Base-by-base conservation (phyloP, 768 basidiomycete genomes). In the Suillus brevipes region DNA sequence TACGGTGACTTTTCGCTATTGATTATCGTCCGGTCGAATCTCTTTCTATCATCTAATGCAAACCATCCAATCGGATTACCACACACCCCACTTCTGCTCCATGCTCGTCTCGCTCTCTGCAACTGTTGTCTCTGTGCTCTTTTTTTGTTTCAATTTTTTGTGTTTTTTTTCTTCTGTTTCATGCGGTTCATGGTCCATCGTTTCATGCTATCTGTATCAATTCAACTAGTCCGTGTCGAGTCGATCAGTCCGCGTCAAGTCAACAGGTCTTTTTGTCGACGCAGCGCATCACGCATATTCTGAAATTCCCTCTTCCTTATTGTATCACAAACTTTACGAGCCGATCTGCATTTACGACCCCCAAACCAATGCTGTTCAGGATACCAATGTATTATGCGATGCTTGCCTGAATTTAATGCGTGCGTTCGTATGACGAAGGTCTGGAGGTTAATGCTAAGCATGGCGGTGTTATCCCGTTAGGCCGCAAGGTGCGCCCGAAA, bases 201-300 rank as follows among this genome's bases (percentile, higher is more conserved):
- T 55, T 34, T 55, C 53, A 31, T 55, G 53, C 53, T 34, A 55
- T 34, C 20, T 55, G 53, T 55, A 55, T 55, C 31, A 55, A 55
- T 55, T 34, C 18, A 55, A 34, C 20, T 13, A 34, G 53, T 34
- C 31, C 6, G 53, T 34, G 6, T 55, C 31, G 52, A 53, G 52
- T 31, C 18, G 52, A 53, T 31, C 31, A 53, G 52, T 53, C 52
- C 28, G 52, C 31, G 12, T 34, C 12, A 12, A 55, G 31, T 34
- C 53, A 55, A 36, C 34, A 20, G 18, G 31, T 34, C 31, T 55
- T 18, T 55, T 34, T 20, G 10, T 55, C 53, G 34, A 55, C 34
- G 53, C 16, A 16, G 50, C 4, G 28, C 50, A 31, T 10, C 50
- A 52, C 50, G 9, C 28, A 52, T 18, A 31, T n/a, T n/a, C n/a